Percentiles rank a stretch among this genome's conserved stretches.
Conservation (phyloP, 192 early-diverging fungal genomes). For the Backusella luteola region DNA sequence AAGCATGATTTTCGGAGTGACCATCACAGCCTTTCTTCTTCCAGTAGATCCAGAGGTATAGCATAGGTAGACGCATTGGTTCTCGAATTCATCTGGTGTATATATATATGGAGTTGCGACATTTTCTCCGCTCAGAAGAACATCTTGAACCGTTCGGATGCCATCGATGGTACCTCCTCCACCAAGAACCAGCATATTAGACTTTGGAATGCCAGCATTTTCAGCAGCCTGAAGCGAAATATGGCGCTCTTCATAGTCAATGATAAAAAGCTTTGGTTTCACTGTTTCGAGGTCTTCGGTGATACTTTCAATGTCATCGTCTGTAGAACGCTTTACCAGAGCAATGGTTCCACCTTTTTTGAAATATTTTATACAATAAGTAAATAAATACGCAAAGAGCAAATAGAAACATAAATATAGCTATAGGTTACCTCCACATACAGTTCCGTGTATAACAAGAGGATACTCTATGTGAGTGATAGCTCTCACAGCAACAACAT, state of each 20-base stretch:
- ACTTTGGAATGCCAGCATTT: not conserved
- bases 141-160: not conserved
- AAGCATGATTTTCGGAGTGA: not conserved
- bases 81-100: not conserved
- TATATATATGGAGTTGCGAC: not conserved
- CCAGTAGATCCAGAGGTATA: conserved; percentile 9
- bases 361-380: not conserved
- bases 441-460: not conserved
- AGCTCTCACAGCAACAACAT: not conserved
- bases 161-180: not conserved
- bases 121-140: not conserved
- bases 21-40: not conserved
- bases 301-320: not conserved
- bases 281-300: not conserved
- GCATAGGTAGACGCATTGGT: not conserved
- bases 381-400: not conserved
- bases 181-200: not conserved
- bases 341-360: not conserved
- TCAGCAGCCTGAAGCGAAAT: not conserved
- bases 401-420: not conserved
- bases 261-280: not conserved
- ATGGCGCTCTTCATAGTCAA: not conserved
- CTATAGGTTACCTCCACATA: not conserved
- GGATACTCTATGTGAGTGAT: not conserved
- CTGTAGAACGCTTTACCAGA: not conserved